Percentiles rank a stretch among this genome's conserved stretches.
phyloP scores from a whole-genome alignment of 345 rosid genomes.

The Salix caprea region DNA sequence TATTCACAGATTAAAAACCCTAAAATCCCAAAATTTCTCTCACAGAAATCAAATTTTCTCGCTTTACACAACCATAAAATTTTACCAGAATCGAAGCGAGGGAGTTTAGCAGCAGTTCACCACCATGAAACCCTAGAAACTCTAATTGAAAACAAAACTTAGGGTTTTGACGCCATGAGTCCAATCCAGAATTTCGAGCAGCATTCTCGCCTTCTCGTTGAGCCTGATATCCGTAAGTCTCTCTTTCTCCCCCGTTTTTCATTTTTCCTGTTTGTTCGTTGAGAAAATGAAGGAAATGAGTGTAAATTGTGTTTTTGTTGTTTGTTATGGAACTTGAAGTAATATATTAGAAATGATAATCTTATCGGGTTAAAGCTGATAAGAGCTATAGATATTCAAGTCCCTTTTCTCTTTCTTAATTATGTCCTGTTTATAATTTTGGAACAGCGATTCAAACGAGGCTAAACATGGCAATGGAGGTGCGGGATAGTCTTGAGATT shows the following conservation, averaged over 20 bases:
- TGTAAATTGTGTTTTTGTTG: background rate
- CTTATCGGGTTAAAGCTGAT: background rate
- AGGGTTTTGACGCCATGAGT: conserved; percentile 48
- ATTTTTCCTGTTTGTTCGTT: conserved; percentile 1
- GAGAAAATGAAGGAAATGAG: background rate
- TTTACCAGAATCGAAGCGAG: background rate
- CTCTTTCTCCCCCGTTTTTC: background rate
- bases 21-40: background rate
- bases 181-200: conserved; percentile 97
- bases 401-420: background rate
- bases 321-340: background rate
- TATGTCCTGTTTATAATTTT: conserved; percentile 2
- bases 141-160: background rate
- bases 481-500: conserved; percentile 95
- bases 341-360: background rate
- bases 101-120: background rate
- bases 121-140: background rate
- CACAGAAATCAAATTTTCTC: background rate
- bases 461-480: conserved; percentile 90
- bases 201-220: conserved; percentile 78
- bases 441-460: conserved; percentile 69
- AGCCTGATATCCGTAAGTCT: conserved; percentile 64
- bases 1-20: background rate
- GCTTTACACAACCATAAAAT: background rate
- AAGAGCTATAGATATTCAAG: background rate